Percentiles rank a stretch among this genome's conserved stretches.
Conservation (phyloP, 371 early-diverging fungal genomes). For the Funneliformis caledonium region DNA sequence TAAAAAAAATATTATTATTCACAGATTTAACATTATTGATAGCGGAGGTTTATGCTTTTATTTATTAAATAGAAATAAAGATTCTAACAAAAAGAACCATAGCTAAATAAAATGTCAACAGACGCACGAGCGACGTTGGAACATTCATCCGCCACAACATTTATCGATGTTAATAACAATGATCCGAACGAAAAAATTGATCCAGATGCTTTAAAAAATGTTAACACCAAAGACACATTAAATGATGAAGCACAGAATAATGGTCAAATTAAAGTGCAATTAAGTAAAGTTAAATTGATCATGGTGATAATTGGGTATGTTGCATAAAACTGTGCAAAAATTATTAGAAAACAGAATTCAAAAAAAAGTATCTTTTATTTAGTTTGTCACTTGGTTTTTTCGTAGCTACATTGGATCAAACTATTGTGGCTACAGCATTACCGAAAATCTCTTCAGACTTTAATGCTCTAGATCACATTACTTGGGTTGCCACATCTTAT, state of each 20-base stretch:
- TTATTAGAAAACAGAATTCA: not conserved
- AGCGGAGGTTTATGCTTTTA: no score
- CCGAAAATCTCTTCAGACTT: slow-evolving; percentile 80
- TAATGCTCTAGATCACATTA: slow-evolving; percentile 62
- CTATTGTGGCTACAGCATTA: slow-evolving; percentile 40
- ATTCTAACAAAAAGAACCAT: no score
- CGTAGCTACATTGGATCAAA: slow-evolving; percentile 39
- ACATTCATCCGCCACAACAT: no score
- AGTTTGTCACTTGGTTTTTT: slow-evolving; percentile 31
- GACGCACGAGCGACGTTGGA: no score
- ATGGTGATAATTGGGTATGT: not conserved
- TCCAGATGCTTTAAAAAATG: not conserved
- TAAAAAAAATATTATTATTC: no score
- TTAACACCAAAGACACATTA: no score
- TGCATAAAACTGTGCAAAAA: not conserved
- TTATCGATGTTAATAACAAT: no score
- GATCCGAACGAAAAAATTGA: not conserved
- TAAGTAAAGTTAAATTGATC: not conserved
- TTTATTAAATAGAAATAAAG: no score
- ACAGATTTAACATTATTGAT: no score
- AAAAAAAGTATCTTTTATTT: not conserved
- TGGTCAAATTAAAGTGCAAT: not conserved
- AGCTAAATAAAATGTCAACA: no score
- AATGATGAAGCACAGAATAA: not conserved
- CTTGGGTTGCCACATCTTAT: slow-evolving; percentile 80